Base-by-base conservation (phyloP, 2,329 filamentous ascomycete species). In the Cercospora zeina region DNA sequence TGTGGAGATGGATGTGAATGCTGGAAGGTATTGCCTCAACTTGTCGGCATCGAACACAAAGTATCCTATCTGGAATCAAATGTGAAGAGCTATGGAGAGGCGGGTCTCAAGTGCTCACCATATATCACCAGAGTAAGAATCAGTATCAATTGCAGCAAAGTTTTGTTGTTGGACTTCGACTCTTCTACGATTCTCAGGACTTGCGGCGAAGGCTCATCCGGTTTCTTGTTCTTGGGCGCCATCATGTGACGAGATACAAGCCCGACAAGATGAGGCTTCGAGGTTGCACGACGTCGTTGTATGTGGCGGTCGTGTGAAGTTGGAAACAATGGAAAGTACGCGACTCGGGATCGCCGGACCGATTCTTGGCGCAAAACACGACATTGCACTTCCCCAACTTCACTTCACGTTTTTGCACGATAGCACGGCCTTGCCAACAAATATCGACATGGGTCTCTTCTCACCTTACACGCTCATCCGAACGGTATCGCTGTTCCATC, bases 401-500 rank as follows among this genome's bases (percentile, higher is more conserved):
- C 45, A 57, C 54, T 33, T 58, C 53, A 6, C 27, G 30, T 27
- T 27, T 27, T n/a, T n/a, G n/a, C n/a, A n/a, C n/a, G n/a, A n/a
- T n/a, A n/a, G 33, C 27, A 19, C 13, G 13, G 19, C 30, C 13
- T 21, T 3, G 33, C 21, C 30, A 37, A 10, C 11, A 4, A 10
- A 33, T 10, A 50, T 33, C 58, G 68, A 47, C 24, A 97, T 97
- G 93, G 89, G 86, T 33, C 81, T 96, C 75, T 83, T 97, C 72
- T 92, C 90, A 1, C 87, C 88, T 64, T 89, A 85, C 73, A 90
- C 88, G 8, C 88, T 96, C 75, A 88, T 97, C 70, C 89, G 90
- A 69, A 88, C 87, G 57, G 80, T 96, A 69, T 89, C 89, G 69
- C 84, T 96, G 74, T 91, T 95, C 80, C 90, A 96, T 78, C 77